phyloP scores from a whole-genome alignment of 2,329 filamentous ascomycete genomes.

The Cryphonectria parasitica region DNA sequence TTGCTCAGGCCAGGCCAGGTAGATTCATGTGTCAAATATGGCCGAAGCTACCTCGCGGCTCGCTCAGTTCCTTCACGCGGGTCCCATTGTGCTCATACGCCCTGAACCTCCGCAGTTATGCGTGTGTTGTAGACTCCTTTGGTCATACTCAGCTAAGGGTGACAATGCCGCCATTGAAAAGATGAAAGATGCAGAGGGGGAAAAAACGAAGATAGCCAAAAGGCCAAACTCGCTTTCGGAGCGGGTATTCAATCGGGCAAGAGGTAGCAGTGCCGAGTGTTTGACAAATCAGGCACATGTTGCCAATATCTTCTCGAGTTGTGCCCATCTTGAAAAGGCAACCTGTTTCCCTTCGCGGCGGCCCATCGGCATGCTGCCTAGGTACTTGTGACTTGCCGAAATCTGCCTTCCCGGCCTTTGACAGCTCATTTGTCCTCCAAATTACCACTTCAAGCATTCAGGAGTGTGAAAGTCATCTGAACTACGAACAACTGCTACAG shows the following conservation, averaged over 20 bases:
- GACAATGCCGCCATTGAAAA: background rate
- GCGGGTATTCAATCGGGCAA: background rate
- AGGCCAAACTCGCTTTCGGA: background rate
- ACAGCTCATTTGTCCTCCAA: background rate
- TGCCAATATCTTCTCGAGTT: background rate
- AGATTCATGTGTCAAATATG: background rate
- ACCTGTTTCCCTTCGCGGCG: background rate
- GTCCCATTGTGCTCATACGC: background rate
- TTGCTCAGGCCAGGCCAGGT: background rate
- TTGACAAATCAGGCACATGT: background rate
- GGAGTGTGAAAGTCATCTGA: background rate
- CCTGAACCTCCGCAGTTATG: background rate
- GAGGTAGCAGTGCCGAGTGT: background rate
- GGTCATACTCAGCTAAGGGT: background rate
- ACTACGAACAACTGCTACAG: background rate
- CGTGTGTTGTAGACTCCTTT: background rate
- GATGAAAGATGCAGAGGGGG: no score
- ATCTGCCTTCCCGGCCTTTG: background rate
- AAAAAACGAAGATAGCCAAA: no score
- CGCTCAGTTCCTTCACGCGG: background rate
- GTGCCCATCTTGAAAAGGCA: background rate
- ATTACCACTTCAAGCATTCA: background rate
- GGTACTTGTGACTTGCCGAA: background rate
- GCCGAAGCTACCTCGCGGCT: background rate
- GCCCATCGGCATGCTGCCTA: background rate